Percentiles rank a stretch among this genome's conserved stretches.
Evolutionary conservation across 225 moss, liverwort and hornwort species (phyloP).

Genomic region (Ulota crispa): DNA sequence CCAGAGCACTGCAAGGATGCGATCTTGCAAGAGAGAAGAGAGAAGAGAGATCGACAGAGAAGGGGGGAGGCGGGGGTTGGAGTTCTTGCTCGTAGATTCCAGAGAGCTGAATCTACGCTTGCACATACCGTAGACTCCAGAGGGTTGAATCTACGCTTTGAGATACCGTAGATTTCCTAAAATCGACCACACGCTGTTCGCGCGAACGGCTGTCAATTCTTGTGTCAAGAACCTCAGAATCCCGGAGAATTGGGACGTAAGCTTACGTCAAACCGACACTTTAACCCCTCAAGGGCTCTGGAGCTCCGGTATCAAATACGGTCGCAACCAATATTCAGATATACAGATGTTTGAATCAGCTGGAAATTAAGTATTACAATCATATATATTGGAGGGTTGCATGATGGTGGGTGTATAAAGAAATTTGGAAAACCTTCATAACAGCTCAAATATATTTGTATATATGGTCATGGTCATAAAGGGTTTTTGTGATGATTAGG

Average conservation of each 20-base stretch:
- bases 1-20: background rate
- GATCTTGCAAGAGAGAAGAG: background rate
- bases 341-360: too few species aligned
- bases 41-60: background rate
- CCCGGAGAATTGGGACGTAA: background rate
- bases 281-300: too few species aligned
- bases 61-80: background rate
- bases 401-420: too few species aligned
- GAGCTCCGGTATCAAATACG: too few species aligned
- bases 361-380: too few species aligned
- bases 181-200: background rate
- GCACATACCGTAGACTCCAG: background rate
- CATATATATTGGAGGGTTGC: too few species aligned
- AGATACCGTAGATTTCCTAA: background rate
- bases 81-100: background rate
- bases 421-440: too few species aligned
- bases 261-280: background rate
- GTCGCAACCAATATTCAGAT: too few species aligned
- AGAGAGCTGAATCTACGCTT: background rate
- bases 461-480: too few species aligned
- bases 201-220: background rate
- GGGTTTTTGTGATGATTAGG: too few species aligned
- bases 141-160: background rate
- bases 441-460: too few species aligned
- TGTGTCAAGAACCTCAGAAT: background rate